Conservation (phyloP, 2,329 filamentous ascomycete species). For the Stachybotrys chlorohalonatus region DNA sequence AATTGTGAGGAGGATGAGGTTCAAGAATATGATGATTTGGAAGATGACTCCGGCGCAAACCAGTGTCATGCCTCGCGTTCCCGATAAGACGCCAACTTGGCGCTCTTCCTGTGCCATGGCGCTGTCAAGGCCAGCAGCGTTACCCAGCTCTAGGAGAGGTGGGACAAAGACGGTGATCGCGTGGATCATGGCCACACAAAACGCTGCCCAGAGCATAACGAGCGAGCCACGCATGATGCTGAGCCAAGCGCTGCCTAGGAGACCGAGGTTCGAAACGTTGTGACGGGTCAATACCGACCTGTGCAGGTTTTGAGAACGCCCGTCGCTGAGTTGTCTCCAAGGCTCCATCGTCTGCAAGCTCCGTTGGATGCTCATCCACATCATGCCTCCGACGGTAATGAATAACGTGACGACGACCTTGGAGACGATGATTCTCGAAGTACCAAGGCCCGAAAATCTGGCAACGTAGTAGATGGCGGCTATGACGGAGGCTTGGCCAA, state of each 20-base stretch:
- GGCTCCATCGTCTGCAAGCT: background rate
- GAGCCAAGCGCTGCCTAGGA: background rate
- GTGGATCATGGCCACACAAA: conserved; percentile 1
- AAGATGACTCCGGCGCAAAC: background rate
- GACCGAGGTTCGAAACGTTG: background rate
- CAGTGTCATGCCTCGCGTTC: background rate
- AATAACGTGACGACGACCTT: conserved; percentile 1
- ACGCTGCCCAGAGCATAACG: background rate
- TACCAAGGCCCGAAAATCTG: background rate
- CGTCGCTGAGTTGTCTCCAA: background rate
- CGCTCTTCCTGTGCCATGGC: background rate
- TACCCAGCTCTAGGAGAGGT: background rate
- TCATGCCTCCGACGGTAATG: conserved; percentile 2
- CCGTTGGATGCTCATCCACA: conserved; percentile 3
- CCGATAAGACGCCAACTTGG: background rate
- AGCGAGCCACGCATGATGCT: background rate
- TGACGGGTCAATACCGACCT: background rate
- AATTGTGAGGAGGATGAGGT: conserved; percentile 1
- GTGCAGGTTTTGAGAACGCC: background rate
- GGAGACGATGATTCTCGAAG: background rate
- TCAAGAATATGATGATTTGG: conserved; percentile 1
- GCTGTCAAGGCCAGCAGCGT: background rate
- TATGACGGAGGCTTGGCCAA: background rate
- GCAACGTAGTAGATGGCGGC: background rate
- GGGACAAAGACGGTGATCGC: conserved; percentile 1